These are phyloP conservation scores for Epichloe gansuensis DNA, from an alignment of 2,329 filamentous ascomycete species.

Conservation along the genomic window DNA sequence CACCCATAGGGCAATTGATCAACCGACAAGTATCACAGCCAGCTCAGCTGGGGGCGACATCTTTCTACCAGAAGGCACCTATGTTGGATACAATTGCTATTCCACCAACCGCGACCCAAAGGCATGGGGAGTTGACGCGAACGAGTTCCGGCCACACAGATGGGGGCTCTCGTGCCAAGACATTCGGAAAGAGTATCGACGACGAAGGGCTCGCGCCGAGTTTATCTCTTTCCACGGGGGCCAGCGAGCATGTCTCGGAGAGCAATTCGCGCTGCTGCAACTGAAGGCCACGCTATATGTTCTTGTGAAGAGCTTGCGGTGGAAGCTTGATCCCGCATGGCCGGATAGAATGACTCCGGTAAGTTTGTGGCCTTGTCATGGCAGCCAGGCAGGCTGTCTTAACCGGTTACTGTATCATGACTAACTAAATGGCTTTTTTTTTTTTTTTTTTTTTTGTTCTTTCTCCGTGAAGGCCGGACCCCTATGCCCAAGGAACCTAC, in stretches of 20 bases:
- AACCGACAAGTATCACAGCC: constrained; percentile 26
- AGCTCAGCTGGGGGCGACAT: constrained; percentile 17
- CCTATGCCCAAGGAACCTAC: constrained; percentile 6
- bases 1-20: constrained; percentile 36
- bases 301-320: constrained; percentile 16
- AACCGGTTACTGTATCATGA: not conserved
- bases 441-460: not conserved
- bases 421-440: not conserved
- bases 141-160: constrained; percentile 25
- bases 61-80: constrained; percentile 23
- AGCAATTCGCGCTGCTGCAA: constrained; percentile 27
- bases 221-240: constrained; percentile 32
- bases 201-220: constrained; percentile 22
- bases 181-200: constrained; percentile 22
- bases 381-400: not conserved
- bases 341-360: constrained; percentile 21
- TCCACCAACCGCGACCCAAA: constrained; percentile 24
- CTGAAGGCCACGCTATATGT: constrained; percentile 22
- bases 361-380: constrained; percentile 6
- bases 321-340: constrained; percentile 21
- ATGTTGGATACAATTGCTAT: constrained; percentile 28
- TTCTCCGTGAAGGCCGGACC: constrained; percentile 6
- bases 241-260: constrained; percentile 26
- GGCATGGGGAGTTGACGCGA: constrained; percentile 20
- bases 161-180: constrained; percentile 25